Evolutionary conservation across 2,329 filamentous ascomycete species (phyloP).

Genomic region (Fusarium redolens): DNA sequence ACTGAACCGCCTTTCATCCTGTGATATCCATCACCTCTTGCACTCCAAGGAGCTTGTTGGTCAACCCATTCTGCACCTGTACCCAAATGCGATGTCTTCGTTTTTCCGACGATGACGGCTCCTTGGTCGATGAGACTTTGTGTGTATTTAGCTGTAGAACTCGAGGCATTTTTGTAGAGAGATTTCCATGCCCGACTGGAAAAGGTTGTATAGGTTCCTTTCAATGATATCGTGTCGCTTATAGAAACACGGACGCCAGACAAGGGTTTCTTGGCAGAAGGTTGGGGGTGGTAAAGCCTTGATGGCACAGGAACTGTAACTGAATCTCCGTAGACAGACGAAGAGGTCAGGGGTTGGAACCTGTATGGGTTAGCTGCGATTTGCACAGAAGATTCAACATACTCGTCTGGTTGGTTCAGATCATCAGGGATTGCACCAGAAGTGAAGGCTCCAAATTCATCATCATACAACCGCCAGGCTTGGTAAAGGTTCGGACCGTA

Average conservation of each 20-base stretch:
- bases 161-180: conserved; percentile 58
- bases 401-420: conserved; percentile 44
- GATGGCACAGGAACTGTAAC: conserved; percentile 54
- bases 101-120: conserved; percentile 66
- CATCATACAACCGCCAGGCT: conserved; percentile 56
- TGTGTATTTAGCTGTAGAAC: conserved; percentile 60
- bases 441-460: conserved; percentile 51
- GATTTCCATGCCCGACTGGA: conserved; percentile 70
- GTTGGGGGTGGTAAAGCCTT: conserved; percentile 48
- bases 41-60: conserved; percentile 55
- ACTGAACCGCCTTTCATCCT: conserved; percentile 49
- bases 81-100: conserved; percentile 62
- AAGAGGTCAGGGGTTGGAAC: conserved; percentile 46
- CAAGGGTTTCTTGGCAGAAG: conserved; percentile 48
- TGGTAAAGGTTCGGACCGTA: conserved; percentile 56
- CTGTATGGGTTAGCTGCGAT: conserved; percentile 37
- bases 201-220: conserved; percentile 65
- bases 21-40: conserved; percentile 61
- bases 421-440: conserved; percentile 54
- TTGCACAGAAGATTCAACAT: not conserved
- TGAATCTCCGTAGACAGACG: conserved; percentile 42
- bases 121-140: conserved; percentile 69
- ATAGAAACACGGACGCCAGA: conserved; percentile 53
- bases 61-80: conserved; percentile 57
- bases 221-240: conserved; percentile 49